These are phyloP conservation scores for Ceratobasidium sp. DNA, from an alignment of 1,284 basidiomycete genomes.

Conservation along the genomic window DNA sequence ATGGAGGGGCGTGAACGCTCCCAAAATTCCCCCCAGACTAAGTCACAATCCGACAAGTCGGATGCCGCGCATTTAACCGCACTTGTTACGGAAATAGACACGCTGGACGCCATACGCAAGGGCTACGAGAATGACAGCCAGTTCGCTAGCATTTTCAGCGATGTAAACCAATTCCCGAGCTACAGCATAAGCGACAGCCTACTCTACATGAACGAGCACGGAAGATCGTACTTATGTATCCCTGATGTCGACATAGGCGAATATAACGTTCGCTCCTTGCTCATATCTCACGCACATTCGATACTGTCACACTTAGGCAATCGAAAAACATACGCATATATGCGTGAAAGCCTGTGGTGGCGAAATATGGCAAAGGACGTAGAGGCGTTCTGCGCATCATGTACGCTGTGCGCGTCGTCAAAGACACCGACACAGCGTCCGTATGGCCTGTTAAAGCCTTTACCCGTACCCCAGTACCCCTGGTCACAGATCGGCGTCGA, in stretches of 20 bases:
- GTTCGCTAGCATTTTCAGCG: not conserved
- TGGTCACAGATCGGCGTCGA: conserved; percentile 53
- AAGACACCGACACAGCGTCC: conserved; percentile 39
- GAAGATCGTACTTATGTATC: not conserved
- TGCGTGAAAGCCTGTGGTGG: conserved; percentile 56
- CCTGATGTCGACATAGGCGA: not conserved
- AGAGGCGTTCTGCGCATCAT: conserved; percentile 49
- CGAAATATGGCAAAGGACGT: conserved; percentile 51
- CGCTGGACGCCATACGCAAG: not conserved
- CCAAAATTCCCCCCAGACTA: too few relatives aligned
- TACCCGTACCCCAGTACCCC: conserved; percentile 44
- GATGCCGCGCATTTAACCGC: not conserved
- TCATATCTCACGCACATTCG: conserved; percentile 1
- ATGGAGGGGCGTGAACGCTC: too few relatives aligned
- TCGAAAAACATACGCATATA: conserved; percentile 52
- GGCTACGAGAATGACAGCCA: conserved; percentile 1
- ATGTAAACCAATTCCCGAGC: not conserved
- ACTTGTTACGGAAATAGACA: not conserved
- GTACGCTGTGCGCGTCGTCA: conserved; percentile 50
- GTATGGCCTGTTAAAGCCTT: conserved; percentile 44
- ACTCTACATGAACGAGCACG: conserved; percentile 12
- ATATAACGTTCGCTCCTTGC: not conserved
- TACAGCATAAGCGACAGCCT: not conserved
- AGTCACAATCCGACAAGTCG: not conserved
- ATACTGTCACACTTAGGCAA: conserved; percentile 54